Conservation (phyloP, 2,329 filamentous ascomycete species). For the Chrysosporium keratinophilum region DNA sequence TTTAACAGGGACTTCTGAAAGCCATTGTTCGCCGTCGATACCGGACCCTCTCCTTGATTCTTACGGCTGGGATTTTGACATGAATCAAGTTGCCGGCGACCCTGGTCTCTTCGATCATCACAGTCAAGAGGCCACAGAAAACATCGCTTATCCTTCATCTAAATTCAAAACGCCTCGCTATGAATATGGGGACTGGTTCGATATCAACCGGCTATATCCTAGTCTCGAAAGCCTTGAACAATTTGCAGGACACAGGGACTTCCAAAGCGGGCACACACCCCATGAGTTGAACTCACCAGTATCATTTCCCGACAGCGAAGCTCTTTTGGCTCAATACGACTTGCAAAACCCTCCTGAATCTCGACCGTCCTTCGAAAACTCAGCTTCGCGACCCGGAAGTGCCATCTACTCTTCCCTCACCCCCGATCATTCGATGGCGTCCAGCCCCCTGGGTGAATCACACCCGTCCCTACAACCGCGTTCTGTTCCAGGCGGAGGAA, state of each 20-base stretch:
- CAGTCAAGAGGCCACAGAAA: neutral
- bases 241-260: neutral
- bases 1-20: neutral
- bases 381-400: slow-evolving; percentile 10
- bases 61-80: slow-evolving; percentile 6
- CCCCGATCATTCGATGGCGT: slow-evolving; percentile 12
- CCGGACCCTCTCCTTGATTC: neutral
- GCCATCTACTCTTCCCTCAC: slow-evolving; percentile 12
- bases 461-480: slow-evolving; percentile 3
- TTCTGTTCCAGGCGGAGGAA: slow-evolving; percentile 10
- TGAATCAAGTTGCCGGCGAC: neutral
- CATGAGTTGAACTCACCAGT: slow-evolving; percentile 1
- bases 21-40: neutral
- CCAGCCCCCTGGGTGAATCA: slow-evolving; percentile 13
- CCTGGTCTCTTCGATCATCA: neutral
- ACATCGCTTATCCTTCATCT: neutral
- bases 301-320: neutral
- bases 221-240: neutral
- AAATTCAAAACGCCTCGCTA: neutral
- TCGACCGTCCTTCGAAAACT: slow-evolving; percentile 3
- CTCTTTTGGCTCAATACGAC: neutral
- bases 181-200: slow-evolving; percentile 1
- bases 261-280: neutral
- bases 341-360: neutral
- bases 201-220: neutral